Evolutionary conservation across 805 yeast genomes (phyloP).

Genomic region (Kluyveromyces wickerhamii): DNA sequence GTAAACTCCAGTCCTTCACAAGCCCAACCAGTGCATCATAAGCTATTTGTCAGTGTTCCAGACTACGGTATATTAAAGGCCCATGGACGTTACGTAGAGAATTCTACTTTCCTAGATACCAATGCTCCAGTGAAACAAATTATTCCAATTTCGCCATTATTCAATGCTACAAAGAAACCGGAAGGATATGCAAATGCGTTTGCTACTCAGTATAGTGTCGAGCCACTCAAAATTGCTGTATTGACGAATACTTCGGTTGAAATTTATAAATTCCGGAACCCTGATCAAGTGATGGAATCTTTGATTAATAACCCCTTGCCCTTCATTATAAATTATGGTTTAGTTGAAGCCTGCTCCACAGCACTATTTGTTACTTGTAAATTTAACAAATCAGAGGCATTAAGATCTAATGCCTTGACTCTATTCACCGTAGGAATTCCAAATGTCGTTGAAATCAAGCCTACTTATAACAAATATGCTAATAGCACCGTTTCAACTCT

Average conservation of each 20-base stretch:
- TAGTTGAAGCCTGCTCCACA: slow-evolving; percentile 83
- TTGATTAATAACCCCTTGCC: slow-evolving; percentile 61
- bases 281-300: slow-evolving; percentile 67
- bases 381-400: slow-evolving; percentile 48
- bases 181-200: slow-evolving; percentile 78
- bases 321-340: slow-evolving; percentile 73
- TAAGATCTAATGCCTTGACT: slow-evolving; percentile 37
- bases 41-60: slow-evolving; percentile 66
- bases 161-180: slow-evolving; percentile 66
- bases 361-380: slow-evolving; percentile 80
- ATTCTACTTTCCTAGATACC: slow-evolving; percentile 63
- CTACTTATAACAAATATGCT: slow-evolving; percentile 30
- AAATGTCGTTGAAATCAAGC: slow-evolving; percentile 36
- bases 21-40: slow-evolving; percentile 23
- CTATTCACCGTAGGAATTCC: slow-evolving; percentile 38
- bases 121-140: slow-evolving; percentile 63
- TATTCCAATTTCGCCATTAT: slow-evolving; percentile 58
- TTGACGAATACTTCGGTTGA: slow-evolving; percentile 74
- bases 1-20: slow-evolving; percentile 1
- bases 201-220: slow-evolving; percentile 73
- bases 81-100: slow-evolving; percentile 65
- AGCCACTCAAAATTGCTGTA: slow-evolving; percentile 67
- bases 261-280: slow-evolving; percentile 68
- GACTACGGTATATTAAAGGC: slow-evolving; percentile 80
- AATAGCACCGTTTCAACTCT: slow-evolving; percentile 24